Evolutionary conservation across 2,329 filamentous ascomycete species (phyloP), one percentile per base, ranked within the genome.

Genomic region (Aspergillus costaricaensis): DNA sequence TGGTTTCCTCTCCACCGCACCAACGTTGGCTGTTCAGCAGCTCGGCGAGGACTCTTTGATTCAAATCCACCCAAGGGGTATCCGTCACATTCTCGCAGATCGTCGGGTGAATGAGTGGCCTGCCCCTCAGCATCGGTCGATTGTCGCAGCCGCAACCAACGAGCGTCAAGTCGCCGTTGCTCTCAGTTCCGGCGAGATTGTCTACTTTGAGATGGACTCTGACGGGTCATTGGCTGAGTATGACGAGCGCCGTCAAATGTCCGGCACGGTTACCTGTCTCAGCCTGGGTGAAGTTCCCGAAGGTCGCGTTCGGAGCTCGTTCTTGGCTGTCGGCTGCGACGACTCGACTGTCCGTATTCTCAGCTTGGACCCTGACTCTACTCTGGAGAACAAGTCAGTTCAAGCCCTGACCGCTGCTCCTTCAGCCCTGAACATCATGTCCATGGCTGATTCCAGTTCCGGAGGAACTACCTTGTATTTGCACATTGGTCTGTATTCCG

Each of bases 121-220:
- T 14, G 90, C 91, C 5, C 96, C 96, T 0, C 90, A 96, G 67
- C 94, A 99, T 80, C 87, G 95, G 21, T 96, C 94, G 0, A 98
- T 99, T 65, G 92, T 98, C 50, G 92, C 94, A 8, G 96, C 94
- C 36, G 89, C 94, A 1, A 95, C 94, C 15, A 99, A 99, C 71
- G 88, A 94, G 69, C 87, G 91, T 44, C 95, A 99, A 77, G 91
- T 99, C 25, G 92, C 92, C 3, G 89, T 98, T 53, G 95, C 95
- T 1, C 82, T 99, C 25, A 98, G 93, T 73, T 97, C 93, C 8
- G 94, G 94, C 39, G 95, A 99, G 75, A 94, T 99, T 64, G 91
- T 96, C 44, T 99, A 98, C 73, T 99, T 99, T 68, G 96, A 99
- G 74, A 94, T 97, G 87, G 95, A 97, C 70, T 85, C 87, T 0